Evolutionary conservation across 1,139 yeast species (phyloP).

Genomic region (Kurtzmaniella quercitrusa): DNA sequence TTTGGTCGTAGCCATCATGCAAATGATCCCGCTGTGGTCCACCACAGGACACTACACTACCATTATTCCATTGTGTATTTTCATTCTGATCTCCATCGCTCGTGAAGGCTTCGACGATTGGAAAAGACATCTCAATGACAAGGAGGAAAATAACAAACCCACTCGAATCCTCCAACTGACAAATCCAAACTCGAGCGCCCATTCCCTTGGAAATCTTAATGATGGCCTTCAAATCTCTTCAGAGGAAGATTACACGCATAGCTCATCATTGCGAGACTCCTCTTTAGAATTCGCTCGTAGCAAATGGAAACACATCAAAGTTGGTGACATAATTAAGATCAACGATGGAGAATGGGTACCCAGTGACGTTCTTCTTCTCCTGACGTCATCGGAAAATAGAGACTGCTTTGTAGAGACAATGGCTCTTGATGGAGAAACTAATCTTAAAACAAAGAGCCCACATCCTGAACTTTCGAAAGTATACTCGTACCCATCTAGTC

Average conservation of each 20-base stretch:
- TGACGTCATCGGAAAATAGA: conserved; percentile 59
- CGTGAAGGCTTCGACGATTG: conserved; percentile 94
- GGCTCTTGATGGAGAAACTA: conserved; percentile 97
- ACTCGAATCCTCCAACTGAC: conserved; percentile 19
- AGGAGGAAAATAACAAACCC: conserved; percentile 69
- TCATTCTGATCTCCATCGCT: conserved; percentile 85
- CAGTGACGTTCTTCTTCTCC: conserved; percentile 73
- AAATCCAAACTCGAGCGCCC: not conserved
- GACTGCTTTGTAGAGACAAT: conserved; percentile 89
- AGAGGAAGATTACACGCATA: conserved; percentile 15
- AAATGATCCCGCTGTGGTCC: conserved; percentile 96
- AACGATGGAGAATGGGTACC: conserved; percentile 89
- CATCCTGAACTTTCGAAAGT: conserved; percentile 54
- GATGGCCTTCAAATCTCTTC: conserved; percentile 9
- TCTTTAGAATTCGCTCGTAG: conserved; percentile 31
- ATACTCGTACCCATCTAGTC: conserved; percentile 46
- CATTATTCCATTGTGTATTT: conserved; percentile 78
- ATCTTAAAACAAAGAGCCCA: conserved; percentile 70
- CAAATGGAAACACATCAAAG: conserved; percentile 73
- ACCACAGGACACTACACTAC: conserved; percentile 97
- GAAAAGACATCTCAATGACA: conserved; percentile 81
- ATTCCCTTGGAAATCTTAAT: not conserved
- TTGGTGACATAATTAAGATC: conserved; percentile 77
- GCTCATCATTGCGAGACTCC: conserved; percentile 26
- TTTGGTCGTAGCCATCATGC: conserved; percentile 82